phyloP scores from a whole-genome alignment of 129 eudicot species.

The Tanacetum coccineum region DNA sequence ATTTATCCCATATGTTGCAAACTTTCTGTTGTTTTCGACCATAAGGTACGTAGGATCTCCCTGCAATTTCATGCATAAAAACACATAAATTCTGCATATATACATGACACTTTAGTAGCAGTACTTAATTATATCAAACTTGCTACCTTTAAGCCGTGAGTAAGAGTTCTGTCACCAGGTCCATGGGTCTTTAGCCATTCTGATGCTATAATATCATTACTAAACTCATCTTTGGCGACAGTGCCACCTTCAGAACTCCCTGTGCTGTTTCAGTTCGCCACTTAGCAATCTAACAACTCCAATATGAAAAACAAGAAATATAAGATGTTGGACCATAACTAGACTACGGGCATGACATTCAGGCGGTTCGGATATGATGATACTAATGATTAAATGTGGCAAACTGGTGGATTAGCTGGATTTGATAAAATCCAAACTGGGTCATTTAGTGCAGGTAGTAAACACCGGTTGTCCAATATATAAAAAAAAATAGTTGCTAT shows the following conservation, averaged over 20 bases:
- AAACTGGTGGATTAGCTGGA: too few relatives aligned
- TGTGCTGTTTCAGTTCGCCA: conserved; percentile 36
- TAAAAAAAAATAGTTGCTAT: too few relatives aligned
- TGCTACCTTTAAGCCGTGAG: conserved; percentile 77
- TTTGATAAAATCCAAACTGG: too few relatives aligned
- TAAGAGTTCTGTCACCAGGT: conserved; percentile 76
- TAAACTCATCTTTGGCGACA: conserved; percentile 73
- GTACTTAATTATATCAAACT: not conserved
- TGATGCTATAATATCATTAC: conserved; percentile 55
- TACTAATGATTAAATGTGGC: too few relatives aligned
- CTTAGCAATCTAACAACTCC: not conserved
- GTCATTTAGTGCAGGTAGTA: too few relatives aligned
- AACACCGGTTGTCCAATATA: too few relatives aligned
- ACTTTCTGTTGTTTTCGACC: conserved; percentile 63
- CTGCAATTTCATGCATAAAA: conserved; percentile 29
- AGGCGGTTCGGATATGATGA: too few relatives aligned
- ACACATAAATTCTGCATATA: not conserved
- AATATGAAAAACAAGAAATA: not conserved
- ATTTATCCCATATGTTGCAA: conserved; percentile 76
- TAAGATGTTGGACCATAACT: not conserved
- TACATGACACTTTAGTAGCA: not conserved
- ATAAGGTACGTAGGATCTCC: conserved; percentile 93
- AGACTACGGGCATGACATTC: too few relatives aligned
- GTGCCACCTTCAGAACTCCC: conserved; percentile 45
- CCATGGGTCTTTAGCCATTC: conserved; percentile 79